These are phyloP conservation scores for Artemisia tridentata DNA, from an alignment of 129 eudicot genomes.

Conservation along the genomic window DNA sequence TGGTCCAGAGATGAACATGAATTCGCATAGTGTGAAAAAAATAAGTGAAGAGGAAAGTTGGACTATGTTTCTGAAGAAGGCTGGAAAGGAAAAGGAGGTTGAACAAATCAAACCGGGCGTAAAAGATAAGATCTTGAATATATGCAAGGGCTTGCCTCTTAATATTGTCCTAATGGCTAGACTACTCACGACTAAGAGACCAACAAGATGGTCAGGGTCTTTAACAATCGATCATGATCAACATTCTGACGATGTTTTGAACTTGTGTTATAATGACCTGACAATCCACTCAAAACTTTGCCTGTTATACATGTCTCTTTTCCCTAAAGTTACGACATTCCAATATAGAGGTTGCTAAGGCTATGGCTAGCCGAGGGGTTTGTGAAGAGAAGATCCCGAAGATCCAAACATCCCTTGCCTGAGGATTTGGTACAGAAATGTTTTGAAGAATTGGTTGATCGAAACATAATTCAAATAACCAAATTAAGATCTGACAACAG, in stretches of 20 bases:
- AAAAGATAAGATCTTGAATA: slow-evolving; percentile 22
- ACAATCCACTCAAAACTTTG: slow-evolving; percentile 35
- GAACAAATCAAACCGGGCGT: neutral
- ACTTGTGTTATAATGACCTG: slow-evolving; percentile 36
- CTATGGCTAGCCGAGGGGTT: slow-evolving; percentile 68
- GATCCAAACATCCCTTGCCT: neutral
- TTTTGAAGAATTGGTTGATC: slow-evolving; percentile 43
- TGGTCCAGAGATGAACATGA: neutral
- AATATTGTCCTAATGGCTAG: slow-evolving; percentile 43
- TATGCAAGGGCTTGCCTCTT: slow-evolving; percentile 37
- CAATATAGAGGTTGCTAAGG: slow-evolving; percentile 44
- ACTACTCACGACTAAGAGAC: slow-evolving; percentile 22
- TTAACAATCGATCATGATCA: neutral
- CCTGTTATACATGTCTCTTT: slow-evolving; percentile 46
- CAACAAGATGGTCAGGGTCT: slow-evolving; percentile 24
- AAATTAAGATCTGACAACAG: slow-evolving; percentile 55
- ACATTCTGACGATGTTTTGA: slow-evolving; percentile 18
- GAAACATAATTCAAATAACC: slow-evolving; percentile 47
- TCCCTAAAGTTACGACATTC: slow-evolving; percentile 48
- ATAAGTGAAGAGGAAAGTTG: slow-evolving; percentile 37
- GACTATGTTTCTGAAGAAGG: slow-evolving; percentile 38
- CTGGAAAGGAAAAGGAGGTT: slow-evolving; percentile 24
- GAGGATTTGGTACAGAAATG: slow-evolving; percentile 46
- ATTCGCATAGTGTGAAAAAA: slow-evolving; percentile 5
- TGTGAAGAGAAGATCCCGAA: slow-evolving; percentile 22